Percentiles rank a stretch among this genome's conserved stretches.
Evolutionary conservation across 2,329 filamentous ascomycete genomes (phyloP).

Genomic region (Colletotrichum sp.): DNA sequence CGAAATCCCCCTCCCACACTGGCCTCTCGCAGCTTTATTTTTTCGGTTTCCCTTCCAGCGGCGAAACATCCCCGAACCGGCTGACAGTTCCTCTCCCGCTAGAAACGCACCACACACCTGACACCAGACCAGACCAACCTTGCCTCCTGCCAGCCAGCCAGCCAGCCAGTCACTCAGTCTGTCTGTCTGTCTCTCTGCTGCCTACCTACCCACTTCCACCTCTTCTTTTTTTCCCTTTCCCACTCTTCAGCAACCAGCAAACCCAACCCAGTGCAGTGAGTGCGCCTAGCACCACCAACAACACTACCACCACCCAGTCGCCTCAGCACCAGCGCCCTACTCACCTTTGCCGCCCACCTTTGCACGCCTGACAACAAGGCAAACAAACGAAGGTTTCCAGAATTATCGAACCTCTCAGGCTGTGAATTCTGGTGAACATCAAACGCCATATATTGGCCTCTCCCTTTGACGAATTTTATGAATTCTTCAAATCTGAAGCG

Average conservation of each 20-base stretch:
- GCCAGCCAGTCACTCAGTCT: neutral
- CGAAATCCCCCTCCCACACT: neutral
- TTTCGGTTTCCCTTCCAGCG: neutral
- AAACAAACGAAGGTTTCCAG: neutral
- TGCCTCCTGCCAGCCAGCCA: neutral
- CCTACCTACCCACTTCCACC: conserved; percentile 13
- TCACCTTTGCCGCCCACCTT: neutral
- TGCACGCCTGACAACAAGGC: neutral
- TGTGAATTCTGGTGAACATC: neutral
- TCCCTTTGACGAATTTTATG: conserved; percentile 44
- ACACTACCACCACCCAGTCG: conserved; percentile 20
- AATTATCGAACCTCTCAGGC: neutral
- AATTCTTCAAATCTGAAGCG: conserved; percentile 43
- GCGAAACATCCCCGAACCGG: conserved; percentile 2
- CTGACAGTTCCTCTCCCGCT: conserved; percentile 6
- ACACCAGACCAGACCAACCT: neutral
- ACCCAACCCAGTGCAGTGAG: conserved; percentile 10
- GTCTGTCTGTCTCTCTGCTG: neutral
- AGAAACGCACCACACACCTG: neutral
- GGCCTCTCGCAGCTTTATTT: neutral
- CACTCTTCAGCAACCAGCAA: conserved; percentile 25
- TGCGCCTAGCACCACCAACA: conserved; percentile 21
- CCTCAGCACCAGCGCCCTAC: neutral
- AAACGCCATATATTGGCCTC: conserved; percentile 11
- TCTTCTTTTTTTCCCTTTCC: conserved; percentile 17